Evolutionary conservation across 305 asterid species (phyloP), one percentile per base, ranked within the genome.

Genomic region (Fraxinus xanthoxyloides): DNA sequence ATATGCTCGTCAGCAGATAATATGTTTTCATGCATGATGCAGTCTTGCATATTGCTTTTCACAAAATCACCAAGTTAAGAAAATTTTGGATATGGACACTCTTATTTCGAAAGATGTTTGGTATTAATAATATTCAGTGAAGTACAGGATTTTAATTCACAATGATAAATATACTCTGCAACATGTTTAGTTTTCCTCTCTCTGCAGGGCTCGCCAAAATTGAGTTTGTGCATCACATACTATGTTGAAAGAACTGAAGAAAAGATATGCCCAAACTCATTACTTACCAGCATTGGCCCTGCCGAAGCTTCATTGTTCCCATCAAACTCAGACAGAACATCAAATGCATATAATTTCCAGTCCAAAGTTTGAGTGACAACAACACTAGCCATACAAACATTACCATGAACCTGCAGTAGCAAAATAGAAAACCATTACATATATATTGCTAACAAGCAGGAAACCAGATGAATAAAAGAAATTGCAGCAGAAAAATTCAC

Each of bases 341-440:
- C 99, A 85, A 96, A 94, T 72, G 98, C 98, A 79, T 96, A 97
- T 88, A 96, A 90, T 82, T 96, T 96, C 99, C 98, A 96, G 91
- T 94, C 99, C 90, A 96, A 85, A 38, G 98, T 96, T 88, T 89
- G 95, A 70, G 99, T 94, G 79, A 94, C 98, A 75, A 96, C 99
- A 84, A 94, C 98, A 88, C 98, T 96, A 83, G 97, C 92, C 93
- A 91, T 88, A 84, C 95, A 96, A 89, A 96, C 99, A 89, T 94
- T 96, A 80, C 98, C 98, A 89, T 96, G 98, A 81, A 96, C 98
- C 99, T 96, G 95, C 87, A 86, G 76, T 84, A 84, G 84, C 83
- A 86, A 79, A 75, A 80, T 23, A 48, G 36, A 43, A 78, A 61
- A 85, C 43, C 48, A 56, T 82, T 76, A 65, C 59, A 40, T 34